Evolutionary conservation across 2,329 filamentous ascomycete genomes (phyloP), one percentile per base, ranked within the genome.

Genomic region (Ophiostoma novo-ulmi): DNA sequence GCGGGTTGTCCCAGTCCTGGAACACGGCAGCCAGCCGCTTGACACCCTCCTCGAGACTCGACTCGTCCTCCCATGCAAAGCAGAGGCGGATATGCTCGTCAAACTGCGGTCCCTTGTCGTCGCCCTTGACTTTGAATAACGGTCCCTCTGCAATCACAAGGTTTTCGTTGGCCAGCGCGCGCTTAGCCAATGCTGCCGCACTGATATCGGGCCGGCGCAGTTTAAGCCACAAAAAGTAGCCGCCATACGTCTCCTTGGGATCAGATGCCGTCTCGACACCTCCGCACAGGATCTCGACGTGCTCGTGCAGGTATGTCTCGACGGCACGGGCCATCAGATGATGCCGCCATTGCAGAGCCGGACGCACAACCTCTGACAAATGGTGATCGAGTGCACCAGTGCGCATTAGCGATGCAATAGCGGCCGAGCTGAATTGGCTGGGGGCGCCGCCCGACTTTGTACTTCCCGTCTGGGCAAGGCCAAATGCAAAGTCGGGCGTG

Each of bases 221-320:
- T 1, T 83, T 83, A 38, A 96, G 79, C 93, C 93, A 97, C 69
- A 96, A 81, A 77, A 97, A 97, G 78, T 94, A 97, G 0, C 93
- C 93, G 0, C 93, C 93, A 22, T 89, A 90, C 90, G 39, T 76
- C 52, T 58, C 52, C 11, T n/a, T 13, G 11, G n/a, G 78, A 70
- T 81, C 78, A 1, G 78, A 5, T 4, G 65, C 44, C 20, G 74
- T 71, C 13, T 74, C 72, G 1, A 70, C 61, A 4, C 80, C 77
- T 26, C 78, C 39, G 61, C 36, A 61, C 78, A 55, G 39, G 17
- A 70, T 39, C 1, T 91, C 85, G 3, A 89, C 89, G 0, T 91
- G 81, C 0, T 91, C 90, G 0, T 84, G 75, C 1, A 96, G 82
- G 66, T 89, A 78, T 69, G 84, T 77, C 39, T 84, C 77, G 39